Evolutionary conservation across 495 filamentous ascomycete genomes (phyloP), one percentile per base, ranked within the genome.

Genomic region (Penicillium atrosanguineum): DNA sequence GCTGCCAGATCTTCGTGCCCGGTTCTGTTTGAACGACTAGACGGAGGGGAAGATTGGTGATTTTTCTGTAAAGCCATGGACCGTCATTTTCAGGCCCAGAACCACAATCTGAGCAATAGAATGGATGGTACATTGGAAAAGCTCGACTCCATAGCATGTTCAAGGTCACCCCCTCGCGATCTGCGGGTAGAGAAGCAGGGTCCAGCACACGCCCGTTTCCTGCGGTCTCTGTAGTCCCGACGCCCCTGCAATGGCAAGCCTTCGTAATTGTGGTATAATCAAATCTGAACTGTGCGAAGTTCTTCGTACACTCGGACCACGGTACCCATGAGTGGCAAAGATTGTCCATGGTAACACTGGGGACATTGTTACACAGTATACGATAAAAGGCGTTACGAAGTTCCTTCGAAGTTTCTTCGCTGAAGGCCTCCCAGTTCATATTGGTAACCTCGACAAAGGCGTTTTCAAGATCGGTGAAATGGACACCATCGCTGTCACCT

Each of bases 391-490:
- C 38, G 26, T 68, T 59, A 43, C 68, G 64, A 21, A 68, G 39
- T 7, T 52, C 34, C 3, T 40, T 44, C n/a, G 62, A 67, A 0
- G 43, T 34, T 1, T 56, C 28, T 0, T 47, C 11, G 19, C 60
- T 44, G 21, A 63, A 62, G 4, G 59, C 46, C 20, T 72, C 70
- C 72, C 72, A 75, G 39, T 69, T 63, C 39, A 60, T 49, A 34
- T 71, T 64, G 14, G 55, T 67, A 0, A 60, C 58, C 34, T 71
- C 64, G n/a, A 73, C 64, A 21, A 69, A 75, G 14, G 69, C 60
- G 14, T 47, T 56, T 51, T 73, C 60, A 1, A 62, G 40, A 1
- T 58, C 42, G 1, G 44, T 61, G 16, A 69, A 62, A 7, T 42
- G 25, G 0, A 38, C 42, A 7, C 41, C 31, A 34, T 34, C 37